Evolutionary conservation across 2,329 filamentous ascomycete genomes (phyloP), one percentile per base, ranked within the genome.

Genomic region (Colletotrichum agaves): DNA sequence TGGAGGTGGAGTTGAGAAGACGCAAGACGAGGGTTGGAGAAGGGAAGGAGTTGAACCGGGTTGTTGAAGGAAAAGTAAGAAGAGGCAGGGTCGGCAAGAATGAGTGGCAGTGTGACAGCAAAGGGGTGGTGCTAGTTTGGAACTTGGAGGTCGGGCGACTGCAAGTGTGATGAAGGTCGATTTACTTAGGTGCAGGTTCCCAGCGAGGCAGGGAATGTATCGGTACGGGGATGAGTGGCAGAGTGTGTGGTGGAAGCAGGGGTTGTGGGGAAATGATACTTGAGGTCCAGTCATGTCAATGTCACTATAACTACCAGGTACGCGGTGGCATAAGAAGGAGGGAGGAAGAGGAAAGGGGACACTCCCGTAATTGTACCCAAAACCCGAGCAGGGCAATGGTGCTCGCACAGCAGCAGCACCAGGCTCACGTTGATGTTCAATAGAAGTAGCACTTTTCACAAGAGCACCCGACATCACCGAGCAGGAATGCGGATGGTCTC

Each of bases 51-150:
- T 47, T 53, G 46, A 19, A 49, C 47, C 35, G 55, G 64, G 61
- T 60, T 33, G 61, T 64, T n/a, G 64, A 67, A 44, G 52, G 52
- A 52, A 37, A 56, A 17, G 39, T 41, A 49, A 31, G 41, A 47
- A n/a, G 44, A 56, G 41, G 43, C 37, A 64, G 60, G 61, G 49
- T 41, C 47, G 59, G 39, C 7, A 23, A 6, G 59, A 55, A 61
- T 35, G 61, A 44, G 50, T 43, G 61, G 55, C 47, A 37, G 61
- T 59, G 47, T 64, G 64, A 64, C 53, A 64, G 64, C 39, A 61
- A 67, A 64, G 41, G 55, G 64, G 39, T 62, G 59, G 50, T 56
- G 57, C 44, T 61, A 61, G 58, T 49, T 46, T 44, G 27, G 27
- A 8, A 50, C 47, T 27, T 63, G 23, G 59, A 63, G 58, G 50